phyloP scores from a whole-genome alignment of 331 rosid species.

The Spiraea crenata region DNA sequence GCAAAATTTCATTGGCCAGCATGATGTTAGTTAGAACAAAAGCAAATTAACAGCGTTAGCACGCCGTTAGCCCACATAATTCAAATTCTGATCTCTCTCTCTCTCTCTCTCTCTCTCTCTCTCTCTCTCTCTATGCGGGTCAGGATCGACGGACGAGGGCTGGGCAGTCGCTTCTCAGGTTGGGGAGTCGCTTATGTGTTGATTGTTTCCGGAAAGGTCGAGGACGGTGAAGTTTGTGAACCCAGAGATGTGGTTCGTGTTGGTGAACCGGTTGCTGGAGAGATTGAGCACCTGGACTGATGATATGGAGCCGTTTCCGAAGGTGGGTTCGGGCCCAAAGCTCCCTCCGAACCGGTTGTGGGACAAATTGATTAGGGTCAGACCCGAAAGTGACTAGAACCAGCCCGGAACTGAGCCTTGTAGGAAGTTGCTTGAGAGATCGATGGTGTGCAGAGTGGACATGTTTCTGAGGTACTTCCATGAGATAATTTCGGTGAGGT shows the following conservation, averaged over 20 bases:
- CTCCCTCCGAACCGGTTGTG: slow-evolving; percentile 69
- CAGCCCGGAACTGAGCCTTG: slow-evolving; percentile 66
- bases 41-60: no score
- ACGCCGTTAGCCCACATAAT: no score
- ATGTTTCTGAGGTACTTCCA: slow-evolving; percentile 66
- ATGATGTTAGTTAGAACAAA: no score
- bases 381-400: slow-evolving; percentile 52
- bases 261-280: slow-evolving; percentile 73
- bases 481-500: slow-evolving; percentile 58
- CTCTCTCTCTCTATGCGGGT: no score
- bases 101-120: no score
- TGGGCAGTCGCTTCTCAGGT: no score
- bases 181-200: no score
- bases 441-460: slow-evolving; percentile 46
- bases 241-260: slow-evolving; percentile 48
- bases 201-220: slow-evolving; percentile 62
- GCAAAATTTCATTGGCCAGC: no score
- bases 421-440: slow-evolving; percentile 43
- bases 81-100: no score
- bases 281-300: slow-evolving; percentile 63
- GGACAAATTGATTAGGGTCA: slow-evolving; percentile 51
- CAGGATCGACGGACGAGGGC: no score
- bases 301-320: slow-evolving; percentile 30
- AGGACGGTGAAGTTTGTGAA: slow-evolving; percentile 46
- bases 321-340: slow-evolving; percentile 37